Evolutionary conservation across 1,284 basidiomycete genomes (phyloP), one percentile per base, ranked within the genome.

Genomic region (Microbotryomycetes sp.): DNA sequence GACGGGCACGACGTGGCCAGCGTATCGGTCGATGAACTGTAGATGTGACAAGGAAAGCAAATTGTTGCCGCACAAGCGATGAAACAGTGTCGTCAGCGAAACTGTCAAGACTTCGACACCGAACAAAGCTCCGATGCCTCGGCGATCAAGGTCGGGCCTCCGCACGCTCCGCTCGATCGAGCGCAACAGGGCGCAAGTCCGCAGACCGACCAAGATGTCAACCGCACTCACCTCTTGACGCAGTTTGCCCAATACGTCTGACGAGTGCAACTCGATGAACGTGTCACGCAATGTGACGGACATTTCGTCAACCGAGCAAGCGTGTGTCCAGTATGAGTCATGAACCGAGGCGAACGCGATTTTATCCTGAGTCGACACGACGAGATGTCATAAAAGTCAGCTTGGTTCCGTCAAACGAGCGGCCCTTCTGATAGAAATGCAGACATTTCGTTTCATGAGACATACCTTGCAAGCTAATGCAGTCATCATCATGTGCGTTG

Each of bases 261-360:
- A 87, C 23, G 86, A 87, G 76, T 98, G 94, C 12, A 98, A 80
- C 4, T 87, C 85, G 66, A 98, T 89, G 76, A 98, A 98, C 0
- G 90, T 91, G 55, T 94, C 89, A 30, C 94, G 87, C 70, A 98
- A 93, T 70, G 89, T 81, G 53, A 81, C 81, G 0, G 89, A 89
- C 92, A 99, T 96, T 59, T 84, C 79, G 76, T 97, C 90, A 63
- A 97, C 88, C 65, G 83, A 84, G 45, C 80, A 83, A 0, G 94
- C 89, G 74, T 99, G 94, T 6, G 94, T 97, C 94, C 94, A 99
- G 79, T 97, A 99, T 1, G 92, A 97, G 75, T 99, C 96, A 76
- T 99, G 94, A 15, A 98, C 96, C 3, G 91, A 89, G 0, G 93
- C 94, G 74, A 97, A 97, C 0, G 86, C 87, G 63, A 96, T 75